Evolutionary conservation across 2,329 filamentous ascomycete genomes (phyloP), one percentile per base, ranked within the genome.

Genomic region (Pezicula rhizophila): DNA sequence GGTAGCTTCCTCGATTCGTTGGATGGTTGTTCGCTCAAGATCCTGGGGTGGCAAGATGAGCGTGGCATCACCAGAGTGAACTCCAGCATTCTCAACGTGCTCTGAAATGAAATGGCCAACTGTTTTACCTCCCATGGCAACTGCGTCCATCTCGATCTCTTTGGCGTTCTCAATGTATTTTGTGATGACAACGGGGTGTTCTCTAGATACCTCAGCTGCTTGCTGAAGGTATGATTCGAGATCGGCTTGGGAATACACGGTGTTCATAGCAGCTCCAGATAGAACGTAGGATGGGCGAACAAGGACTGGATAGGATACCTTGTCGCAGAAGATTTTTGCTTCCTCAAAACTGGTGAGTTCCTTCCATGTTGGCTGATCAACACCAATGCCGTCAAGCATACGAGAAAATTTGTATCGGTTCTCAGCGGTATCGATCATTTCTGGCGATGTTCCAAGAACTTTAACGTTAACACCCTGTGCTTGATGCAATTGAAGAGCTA

Each of bases 131-230:
- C 95, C 86, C 61, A 84, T 85, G 47, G 92, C 93, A 40, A 99
- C 93, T 37, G 93, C 93, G 61, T 99, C 93, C 93, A 99, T 97
- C 70, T 99, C 93, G 55, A 99, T 97, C 69, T 99, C 93, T 76
- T 99, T 97, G 57, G 93, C 93, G 58, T 95, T 93, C 75, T 99
- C 93, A 58, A 99, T 97, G 72, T 97, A 99, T 74, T 99, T 99
- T 52, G 92, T 97, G 64, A 99, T 97, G 53, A 99, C 93, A 10
- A 99, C 93, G 1, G 93, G 93, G 67, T 97, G 89, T 54, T 97
- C 92, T 54, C 88, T 84, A 5, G 93, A 97, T 42, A 99, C 93
- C 57, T 95, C 91, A 6, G 81, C 88, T 47, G 93, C 93, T 70
- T 97, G 92, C 56, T 87, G 81, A 40, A 99, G 77, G 69, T 95